phyloP scores from a whole-genome alignment of 768 basidiomycete species.

The Phaffia australis region DNA sequence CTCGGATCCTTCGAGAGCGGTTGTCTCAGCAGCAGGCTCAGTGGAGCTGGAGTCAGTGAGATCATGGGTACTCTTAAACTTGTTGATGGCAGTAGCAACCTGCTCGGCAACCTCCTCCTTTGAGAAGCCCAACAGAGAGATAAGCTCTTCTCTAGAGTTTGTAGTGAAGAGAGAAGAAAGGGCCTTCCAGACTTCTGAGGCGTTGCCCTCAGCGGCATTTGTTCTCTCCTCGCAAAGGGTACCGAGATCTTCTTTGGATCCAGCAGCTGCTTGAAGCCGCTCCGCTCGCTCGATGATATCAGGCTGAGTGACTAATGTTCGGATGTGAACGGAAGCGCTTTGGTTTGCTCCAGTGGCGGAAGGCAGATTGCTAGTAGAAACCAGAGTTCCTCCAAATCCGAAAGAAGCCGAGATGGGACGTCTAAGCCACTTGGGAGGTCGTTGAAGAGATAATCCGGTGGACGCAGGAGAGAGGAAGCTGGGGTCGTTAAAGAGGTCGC shows the following conservation, averaged over 20 bases:
- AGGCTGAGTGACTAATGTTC: slow-evolving; percentile 65
- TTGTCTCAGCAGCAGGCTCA: slow-evolving; percentile 14
- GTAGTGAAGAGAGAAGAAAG: slow-evolving; percentile 66
- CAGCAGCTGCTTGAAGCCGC: slow-evolving; percentile 54
- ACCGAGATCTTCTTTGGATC: slow-evolving; percentile 46
- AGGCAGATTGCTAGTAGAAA: slow-evolving; percentile 65
- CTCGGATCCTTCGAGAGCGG: background rate
- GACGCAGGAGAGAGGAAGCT: slow-evolving; percentile 17
- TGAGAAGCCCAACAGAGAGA: slow-evolving; percentile 82
- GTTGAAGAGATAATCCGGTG: slow-evolving; percentile 56
- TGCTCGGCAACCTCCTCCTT: slow-evolving; percentile 69
- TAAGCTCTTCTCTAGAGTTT: slow-evolving; percentile 77
- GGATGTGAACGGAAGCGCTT: slow-evolving; percentile 67
- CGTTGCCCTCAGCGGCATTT: slow-evolving; percentile 30
- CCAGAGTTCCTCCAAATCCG: slow-evolving; percentile 82
- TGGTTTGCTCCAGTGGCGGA: slow-evolving; percentile 66
- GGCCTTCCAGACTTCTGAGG: slow-evolving; percentile 63
- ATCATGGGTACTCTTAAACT: slow-evolving; percentile 45
- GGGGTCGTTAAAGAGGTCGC: slow-evolving; percentile 59
- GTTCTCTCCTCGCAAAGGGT: slow-evolving; percentile 58
- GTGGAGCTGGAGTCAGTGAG: slow-evolving; percentile 7
- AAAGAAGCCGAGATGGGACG: slow-evolving; percentile 70
- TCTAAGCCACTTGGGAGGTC: slow-evolving; percentile 93
- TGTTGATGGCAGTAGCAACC: slow-evolving; percentile 71
- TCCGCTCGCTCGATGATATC: slow-evolving; percentile 62